Conservation (phyloP, 208 protist genomes). For the Trypanosoma vivax region DNA sequence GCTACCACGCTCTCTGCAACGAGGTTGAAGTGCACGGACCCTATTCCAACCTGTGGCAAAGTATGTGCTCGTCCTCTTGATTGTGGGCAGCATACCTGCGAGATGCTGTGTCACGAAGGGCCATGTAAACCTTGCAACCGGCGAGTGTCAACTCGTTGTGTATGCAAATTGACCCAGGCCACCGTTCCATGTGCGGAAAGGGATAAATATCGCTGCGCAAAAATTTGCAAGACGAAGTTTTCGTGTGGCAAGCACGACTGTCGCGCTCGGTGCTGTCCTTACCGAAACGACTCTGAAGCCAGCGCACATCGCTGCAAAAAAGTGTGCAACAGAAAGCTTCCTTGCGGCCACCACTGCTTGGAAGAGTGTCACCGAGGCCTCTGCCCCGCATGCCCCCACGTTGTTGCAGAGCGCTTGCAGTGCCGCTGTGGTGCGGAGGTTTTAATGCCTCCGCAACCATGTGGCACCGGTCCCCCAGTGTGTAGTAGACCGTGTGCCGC, state of each 20-base stretch:
- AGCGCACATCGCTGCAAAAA: constrained; percentile 36
- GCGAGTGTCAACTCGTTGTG: constrained; percentile 32
- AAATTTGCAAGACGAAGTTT: constrained; percentile 56
- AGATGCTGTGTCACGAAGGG: constrained; percentile 41
- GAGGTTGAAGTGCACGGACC: constrained; percentile 38
- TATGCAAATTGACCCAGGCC: constrained; percentile 42
- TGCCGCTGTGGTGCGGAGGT: constrained; percentile 51
- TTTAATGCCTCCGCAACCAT: constrained; percentile 63
- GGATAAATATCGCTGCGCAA: constrained; percentile 37
- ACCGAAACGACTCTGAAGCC: constrained; percentile 34
- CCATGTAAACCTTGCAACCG: constrained; percentile 38
- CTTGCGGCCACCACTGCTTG: constrained; percentile 65
- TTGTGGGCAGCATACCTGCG: constrained; percentile 55
- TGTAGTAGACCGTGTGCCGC: constrained; percentile 46
- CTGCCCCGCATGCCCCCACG: constrained; percentile 59
- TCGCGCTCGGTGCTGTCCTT: constrained; percentile 42
- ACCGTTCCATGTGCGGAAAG: constrained; percentile 39
- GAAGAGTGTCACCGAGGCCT: constrained; percentile 57
- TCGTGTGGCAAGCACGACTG: constrained; percentile 73
- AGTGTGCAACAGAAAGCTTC: constrained; percentile 50
- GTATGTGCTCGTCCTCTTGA: constrained; percentile 53
- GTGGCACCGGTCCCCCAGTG: constrained; percentile 46
- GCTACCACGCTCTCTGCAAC: constrained; percentile 14
- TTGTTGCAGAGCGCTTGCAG: constrained; percentile 38
- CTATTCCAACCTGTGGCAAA: constrained; percentile 49